Percentiles rank a stretch among this genome's conserved stretches.
Conservation (phyloP, 495 filamentous ascomycete species). For the Lasiosphaeris hirsuta region DNA sequence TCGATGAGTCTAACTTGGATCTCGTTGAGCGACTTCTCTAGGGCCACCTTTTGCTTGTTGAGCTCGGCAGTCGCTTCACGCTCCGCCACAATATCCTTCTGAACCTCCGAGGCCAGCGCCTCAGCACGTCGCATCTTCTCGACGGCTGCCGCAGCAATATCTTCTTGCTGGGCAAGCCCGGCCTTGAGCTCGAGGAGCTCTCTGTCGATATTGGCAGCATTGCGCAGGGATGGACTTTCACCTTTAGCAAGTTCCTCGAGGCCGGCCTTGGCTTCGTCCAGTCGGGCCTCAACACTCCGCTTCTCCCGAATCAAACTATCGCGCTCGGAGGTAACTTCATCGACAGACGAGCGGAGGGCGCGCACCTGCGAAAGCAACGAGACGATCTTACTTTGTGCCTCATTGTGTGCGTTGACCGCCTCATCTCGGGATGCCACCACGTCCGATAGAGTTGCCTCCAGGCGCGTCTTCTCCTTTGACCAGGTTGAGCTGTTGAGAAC, state of each 20-base stretch:
- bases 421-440: constrained; percentile 87
- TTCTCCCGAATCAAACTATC: constrained; percentile 87
- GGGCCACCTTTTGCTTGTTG: constrained; percentile 84
- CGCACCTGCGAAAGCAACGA: constrained; percentile 88
- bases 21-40: constrained; percentile 92
- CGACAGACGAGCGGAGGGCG: constrained; percentile 74
- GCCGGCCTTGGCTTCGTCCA: constrained; percentile 81
- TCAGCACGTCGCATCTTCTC: constrained; percentile 99
- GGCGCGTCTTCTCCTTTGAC: constrained; percentile 93
- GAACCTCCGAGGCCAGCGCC: constrained; percentile 79
- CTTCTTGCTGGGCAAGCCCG: constrained; percentile 85
- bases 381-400: constrained; percentile 89
- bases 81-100: constrained; percentile 91
- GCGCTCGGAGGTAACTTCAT: constrained; percentile 81
- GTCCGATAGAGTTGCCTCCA: constrained; percentile 89
- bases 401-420: constrained; percentile 87
- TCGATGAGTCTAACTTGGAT: constrained; percentile 86
- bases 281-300: constrained; percentile 78
- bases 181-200: constrained; percentile 90
- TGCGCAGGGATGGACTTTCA: constrained; percentile 85
- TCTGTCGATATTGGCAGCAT: constrained; percentile 84
- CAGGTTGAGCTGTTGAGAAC: constrained; percentile 96
- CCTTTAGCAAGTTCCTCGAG: constrained; percentile 88
- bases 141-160: constrained; percentile 86
- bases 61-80: constrained; percentile 78